Conservation (phyloP, 176 grass and related monocot genomes). For the Ananas comosus region DNA sequence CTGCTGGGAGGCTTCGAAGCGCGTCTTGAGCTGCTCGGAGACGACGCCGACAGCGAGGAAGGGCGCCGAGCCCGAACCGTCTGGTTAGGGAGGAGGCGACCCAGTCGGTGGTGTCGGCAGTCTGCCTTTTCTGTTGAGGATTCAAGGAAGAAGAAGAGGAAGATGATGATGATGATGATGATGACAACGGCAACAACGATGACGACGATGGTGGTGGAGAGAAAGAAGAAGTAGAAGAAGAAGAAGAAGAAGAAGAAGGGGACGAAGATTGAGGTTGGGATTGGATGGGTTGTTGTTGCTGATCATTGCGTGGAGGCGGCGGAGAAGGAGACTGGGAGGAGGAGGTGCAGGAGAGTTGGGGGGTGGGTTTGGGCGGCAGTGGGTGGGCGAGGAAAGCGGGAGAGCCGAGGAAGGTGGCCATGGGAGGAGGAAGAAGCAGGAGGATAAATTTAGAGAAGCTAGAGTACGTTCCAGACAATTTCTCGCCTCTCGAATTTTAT, state of each 20-base stretch:
- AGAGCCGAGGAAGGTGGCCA: constrained; percentile 69
- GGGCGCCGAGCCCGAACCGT: constrained; percentile 79
- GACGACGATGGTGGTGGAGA: constrained; percentile 15
- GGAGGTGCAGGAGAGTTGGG: constrained; percentile 56
- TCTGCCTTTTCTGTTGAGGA: neutral
- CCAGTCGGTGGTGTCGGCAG: constrained; percentile 79
- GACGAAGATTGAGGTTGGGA: constrained; percentile 6
- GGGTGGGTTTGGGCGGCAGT: constrained; percentile 34
- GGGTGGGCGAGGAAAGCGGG: constrained; percentile 45
- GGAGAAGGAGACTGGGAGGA: constrained; percentile 37
- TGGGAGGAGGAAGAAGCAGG: constrained; percentile 6
- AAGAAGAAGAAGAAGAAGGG: neutral
- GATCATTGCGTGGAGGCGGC: constrained; percentile 18
- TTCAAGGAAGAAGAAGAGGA: too few species aligned
- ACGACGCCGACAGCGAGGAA: constrained; percentile 85
- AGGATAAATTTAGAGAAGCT: neutral
- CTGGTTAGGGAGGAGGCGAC: constrained; percentile 71
- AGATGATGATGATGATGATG: too few species aligned
- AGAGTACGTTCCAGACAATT: too few species aligned
- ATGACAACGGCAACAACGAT: constrained; percentile 25
- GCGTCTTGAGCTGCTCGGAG: constrained; percentile 97
- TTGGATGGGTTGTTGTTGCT: constrained; percentile 36
- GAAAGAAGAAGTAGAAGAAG: neutral
- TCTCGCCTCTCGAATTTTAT: too few species aligned
- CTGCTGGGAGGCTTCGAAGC: constrained; percentile 84